These are phyloP conservation scores for Haplosporangium sp. DNA, from an alignment of 371 early-diverging fungal species.

Conservation along the genomic window DNA sequence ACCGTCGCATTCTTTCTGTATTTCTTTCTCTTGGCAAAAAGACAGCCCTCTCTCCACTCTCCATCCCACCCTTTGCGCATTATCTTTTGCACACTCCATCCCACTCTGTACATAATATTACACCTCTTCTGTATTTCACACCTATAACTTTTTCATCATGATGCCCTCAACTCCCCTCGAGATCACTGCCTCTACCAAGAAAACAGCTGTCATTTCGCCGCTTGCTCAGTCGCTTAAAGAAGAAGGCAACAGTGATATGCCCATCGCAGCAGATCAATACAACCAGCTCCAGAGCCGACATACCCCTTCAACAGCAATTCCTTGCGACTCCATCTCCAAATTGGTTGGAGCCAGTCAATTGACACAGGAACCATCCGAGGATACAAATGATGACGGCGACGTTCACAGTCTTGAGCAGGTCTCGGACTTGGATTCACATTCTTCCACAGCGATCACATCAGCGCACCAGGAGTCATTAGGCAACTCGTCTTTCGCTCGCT, in stretches of 20 bases:
- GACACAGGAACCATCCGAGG: conserved; percentile 16
- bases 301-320: background rate
- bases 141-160: background rate
- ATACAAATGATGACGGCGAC: conserved; percentile 11
- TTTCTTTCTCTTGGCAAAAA: background rate
- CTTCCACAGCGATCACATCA: background rate
- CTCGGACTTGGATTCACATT: conserved; percentile 16
- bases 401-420: conserved; percentile 25
- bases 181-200: conserved; percentile 12
- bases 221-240: conserved; percentile 18
- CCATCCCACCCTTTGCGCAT: background rate
- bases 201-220: conserved; percentile 18
- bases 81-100: too few relatives aligned
- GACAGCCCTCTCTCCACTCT: background rate
- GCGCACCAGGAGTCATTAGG: background rate
- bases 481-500: background rate
- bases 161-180: background rate
- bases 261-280: background rate
- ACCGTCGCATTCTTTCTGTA: too few relatives aligned
- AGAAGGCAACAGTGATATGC: conserved; percentile 30
- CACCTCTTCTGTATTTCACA: background rate
- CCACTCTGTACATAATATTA: background rate
- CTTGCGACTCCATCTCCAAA: conserved; percentile 6
- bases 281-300: conserved; percentile 4
- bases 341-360: conserved; percentile 10